Percentiles rank a stretch among this genome's conserved stretches.
Conservation (phyloP, 139 green algal genomes). For the Auxenochlorella protothecoides region DNA sequence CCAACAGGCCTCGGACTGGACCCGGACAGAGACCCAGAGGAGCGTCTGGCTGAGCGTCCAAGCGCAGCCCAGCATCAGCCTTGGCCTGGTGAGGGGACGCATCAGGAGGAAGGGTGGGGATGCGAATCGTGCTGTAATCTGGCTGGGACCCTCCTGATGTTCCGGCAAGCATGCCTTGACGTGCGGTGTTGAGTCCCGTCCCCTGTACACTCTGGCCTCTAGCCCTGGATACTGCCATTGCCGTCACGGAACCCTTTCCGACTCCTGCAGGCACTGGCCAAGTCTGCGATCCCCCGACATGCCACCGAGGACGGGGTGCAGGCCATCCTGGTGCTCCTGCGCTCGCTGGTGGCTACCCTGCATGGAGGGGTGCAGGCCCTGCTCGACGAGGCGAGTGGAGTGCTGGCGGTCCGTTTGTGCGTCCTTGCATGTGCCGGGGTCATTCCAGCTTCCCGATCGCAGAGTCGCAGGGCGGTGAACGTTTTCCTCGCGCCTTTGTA, state of each 20-base stretch:
- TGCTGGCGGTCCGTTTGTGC: neutral
- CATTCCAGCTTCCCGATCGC: neutral
- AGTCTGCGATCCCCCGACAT: conserved; percentile 14
- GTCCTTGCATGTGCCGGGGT: neutral
- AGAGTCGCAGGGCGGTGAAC: neutral
- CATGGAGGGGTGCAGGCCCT: conserved; percentile 15
- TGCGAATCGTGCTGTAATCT: no score
- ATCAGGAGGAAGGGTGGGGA: no score
- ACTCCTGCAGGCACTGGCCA: conserved; percentile 4
- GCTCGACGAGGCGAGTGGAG: conserved; percentile 9
- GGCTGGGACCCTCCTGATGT: no score
- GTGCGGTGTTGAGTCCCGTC: no score
- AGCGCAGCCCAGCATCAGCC: conserved; percentile 18
- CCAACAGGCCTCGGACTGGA: no score
- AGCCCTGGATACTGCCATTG: neutral
- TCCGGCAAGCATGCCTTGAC: no score
- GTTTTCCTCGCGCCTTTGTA: neutral
- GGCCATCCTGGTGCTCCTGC: conserved; percentile 13
- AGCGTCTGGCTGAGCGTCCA: conserved; percentile 17
- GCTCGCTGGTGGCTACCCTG: conserved; percentile 17
- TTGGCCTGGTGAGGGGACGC: conserved; percentile 14
- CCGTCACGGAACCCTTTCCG: neutral
- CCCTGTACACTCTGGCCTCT: neutral
- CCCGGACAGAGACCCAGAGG: neutral
- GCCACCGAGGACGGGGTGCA: conserved; percentile 7